Evolutionary conservation across 176 grass and related monocot genomes (phyloP), one percentile per base, ranked within the genome.

Genomic region (Carex kokanica): DNA sequence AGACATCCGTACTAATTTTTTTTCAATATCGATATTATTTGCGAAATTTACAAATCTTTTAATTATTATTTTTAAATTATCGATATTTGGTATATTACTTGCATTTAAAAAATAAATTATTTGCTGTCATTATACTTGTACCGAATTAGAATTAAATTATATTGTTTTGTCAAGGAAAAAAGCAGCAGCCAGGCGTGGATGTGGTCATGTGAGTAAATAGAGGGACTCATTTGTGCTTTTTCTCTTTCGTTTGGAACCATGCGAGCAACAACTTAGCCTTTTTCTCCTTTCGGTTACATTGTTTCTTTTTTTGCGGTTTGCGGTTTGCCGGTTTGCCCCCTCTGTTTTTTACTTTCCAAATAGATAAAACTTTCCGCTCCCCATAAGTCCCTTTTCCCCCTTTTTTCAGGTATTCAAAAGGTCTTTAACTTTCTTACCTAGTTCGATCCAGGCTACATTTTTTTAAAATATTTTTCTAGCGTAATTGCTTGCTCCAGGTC

Each of bases 391-490:
- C 16, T 41, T 49, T n/a, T 4, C 6, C 21, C 60, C 38, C 53
- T 82, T 82, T 82, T 82, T 66, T 51, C 20, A 34, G 80, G 38
- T 8, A 25, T 82, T 82, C 80, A 32, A 82, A 82, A 82, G 80
- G 38, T 82, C 18, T 25, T 16, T 49, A 49, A 23, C 60, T 82
- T 82, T 82, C 67, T 17, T 51, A 56, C 60, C 34, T 14, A 63
- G 38, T 82, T 65, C 7, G 43, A 62, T 81, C 57, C n/a, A 77
- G 73, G 73, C 45, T 81, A n/a, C 43, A 6, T 17, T 43, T 78
- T n/a, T 80, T 41, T 62, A 40, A 34, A 60, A 34, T 32, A 16
- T 81, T 45, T 43, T 43, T 81, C 0, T 10, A 47, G 16, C 34
- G 40, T 43, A 81, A 62, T 61, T 62, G 72, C 12, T 2, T 0